These are phyloP conservation scores for Noccaea bulbosa DNA, from an alignment of 345 rosid species.

Conservation along the genomic window DNA sequence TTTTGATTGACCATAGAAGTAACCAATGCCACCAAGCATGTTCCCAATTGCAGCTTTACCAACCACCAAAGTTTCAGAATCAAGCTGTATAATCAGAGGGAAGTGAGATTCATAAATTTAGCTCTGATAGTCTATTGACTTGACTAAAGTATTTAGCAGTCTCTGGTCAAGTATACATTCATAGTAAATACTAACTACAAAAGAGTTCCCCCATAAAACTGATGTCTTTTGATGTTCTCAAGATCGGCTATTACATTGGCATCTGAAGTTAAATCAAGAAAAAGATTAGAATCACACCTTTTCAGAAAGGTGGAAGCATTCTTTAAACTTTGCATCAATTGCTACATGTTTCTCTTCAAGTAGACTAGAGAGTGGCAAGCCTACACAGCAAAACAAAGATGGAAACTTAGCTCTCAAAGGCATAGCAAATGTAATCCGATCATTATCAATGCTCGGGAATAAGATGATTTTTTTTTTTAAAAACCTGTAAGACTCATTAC, in stretches of 20 bases:
- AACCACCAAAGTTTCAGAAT: slow-evolving; percentile 55
- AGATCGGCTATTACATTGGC: background rate
- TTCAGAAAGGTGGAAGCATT: slow-evolving; percentile 56
- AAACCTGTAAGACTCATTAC: slow-evolving; percentile 73
- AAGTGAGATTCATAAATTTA: background rate
- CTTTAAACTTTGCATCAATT: slow-evolving; percentile 71
- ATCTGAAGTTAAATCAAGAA: background rate
- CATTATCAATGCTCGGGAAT: background rate
- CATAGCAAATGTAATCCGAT: background rate
- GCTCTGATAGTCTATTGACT: no score
- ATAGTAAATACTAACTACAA: no score
- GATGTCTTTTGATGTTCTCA: background rate
- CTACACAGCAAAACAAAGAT: slow-evolving; percentile 39
- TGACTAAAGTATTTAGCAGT: no score
- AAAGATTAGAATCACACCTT: slow-evolving; percentile 52
- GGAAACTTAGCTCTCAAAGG: slow-evolving; percentile 4
- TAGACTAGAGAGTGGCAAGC: slow-evolving; percentile 55
- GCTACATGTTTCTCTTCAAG: slow-evolving; percentile 64
- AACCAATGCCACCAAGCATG: slow-evolving; percentile 96
- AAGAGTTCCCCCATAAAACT: no score
- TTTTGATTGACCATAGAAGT: slow-evolving; percentile 90
- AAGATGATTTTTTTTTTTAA: background rate
- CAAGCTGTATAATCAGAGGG: slow-evolving; percentile 59
- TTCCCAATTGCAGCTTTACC: slow-evolving; percentile 87
- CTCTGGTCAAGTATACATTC: no score